Evolutionary conservation across 768 basidiomycete genomes (phyloP).

Genomic region (Crepidotus variabilis): DNA sequence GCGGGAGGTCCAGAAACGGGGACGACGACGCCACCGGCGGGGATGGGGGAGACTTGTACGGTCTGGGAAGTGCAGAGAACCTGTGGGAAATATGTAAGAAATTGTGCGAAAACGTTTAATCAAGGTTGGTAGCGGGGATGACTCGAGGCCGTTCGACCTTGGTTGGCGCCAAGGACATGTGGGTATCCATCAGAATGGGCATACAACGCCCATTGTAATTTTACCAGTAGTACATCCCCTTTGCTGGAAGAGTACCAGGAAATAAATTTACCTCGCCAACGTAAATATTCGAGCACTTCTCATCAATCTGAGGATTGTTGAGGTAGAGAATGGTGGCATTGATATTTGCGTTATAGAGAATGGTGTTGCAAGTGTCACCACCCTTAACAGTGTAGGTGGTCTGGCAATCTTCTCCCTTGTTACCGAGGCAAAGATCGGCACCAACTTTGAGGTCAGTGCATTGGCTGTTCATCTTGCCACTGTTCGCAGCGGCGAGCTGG

Average conservation of each 20-base stretch:
- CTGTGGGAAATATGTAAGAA: constrained; percentile 7
- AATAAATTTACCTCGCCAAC: constrained; percentile 46
- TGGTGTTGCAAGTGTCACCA: constrained; percentile 48
- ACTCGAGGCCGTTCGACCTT: background rate
- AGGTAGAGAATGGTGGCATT: constrained; percentile 39
- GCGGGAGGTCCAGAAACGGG: constrained; percentile 13
- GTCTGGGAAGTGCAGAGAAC: constrained; percentile 22
- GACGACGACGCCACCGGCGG: constrained; percentile 16
- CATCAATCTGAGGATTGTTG: constrained; percentile 66
- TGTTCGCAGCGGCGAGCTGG: constrained; percentile 53
- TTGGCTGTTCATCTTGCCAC: constrained; percentile 43
- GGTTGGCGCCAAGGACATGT: no score
- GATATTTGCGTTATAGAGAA: constrained; percentile 39
- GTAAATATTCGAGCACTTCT: constrained; percentile 51
- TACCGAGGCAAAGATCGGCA: constrained; percentile 54
- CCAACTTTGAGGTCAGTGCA: constrained; percentile 58
- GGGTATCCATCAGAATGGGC: background rate
- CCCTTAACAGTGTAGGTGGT: constrained; percentile 41
- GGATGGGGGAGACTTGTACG: constrained; percentile 21
- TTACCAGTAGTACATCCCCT: no score
- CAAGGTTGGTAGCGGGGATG: background rate
- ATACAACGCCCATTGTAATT: background rate
- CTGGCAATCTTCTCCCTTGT: constrained; percentile 48
- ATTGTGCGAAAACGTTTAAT: background rate
- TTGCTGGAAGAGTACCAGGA: background rate